phyloP scores from a whole-genome alignment of 1,284 basidiomycete species.

The Ceratobasidium sp. region DNA sequence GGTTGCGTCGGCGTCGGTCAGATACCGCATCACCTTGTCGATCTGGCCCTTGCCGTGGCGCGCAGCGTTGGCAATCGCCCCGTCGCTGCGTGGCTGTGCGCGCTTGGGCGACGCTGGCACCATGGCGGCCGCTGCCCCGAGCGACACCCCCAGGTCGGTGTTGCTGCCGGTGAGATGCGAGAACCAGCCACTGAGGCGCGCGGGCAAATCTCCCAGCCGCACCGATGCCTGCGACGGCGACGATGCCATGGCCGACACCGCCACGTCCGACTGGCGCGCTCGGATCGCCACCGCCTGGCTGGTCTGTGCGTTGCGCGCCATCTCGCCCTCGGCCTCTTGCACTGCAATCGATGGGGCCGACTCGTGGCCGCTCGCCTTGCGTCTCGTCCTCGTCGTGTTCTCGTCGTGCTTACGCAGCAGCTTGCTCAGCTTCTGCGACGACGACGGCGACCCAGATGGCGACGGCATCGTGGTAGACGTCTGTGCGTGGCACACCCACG shows the following conservation, averaged over 20 bases:
- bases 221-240: conserved; percentile 19
- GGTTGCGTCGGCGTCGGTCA: conserved; percentile 81
- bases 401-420: conserved; percentile 24
- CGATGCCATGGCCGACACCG: conserved; percentile 5
- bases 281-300: conserved; percentile 33
- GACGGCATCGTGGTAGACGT: conserved; percentile 37
- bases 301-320: conserved; percentile 7
- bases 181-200: conserved; percentile 77
- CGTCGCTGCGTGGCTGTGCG: conserved; percentile 28
- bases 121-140: conserved; percentile 19
- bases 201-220: conserved; percentile 55
- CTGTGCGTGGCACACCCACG: conserved; percentile 25
- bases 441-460: conserved; percentile 9
- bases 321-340: conserved; percentile 13
- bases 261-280: neutral
- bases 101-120: conserved; percentile 30
- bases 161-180: conserved; percentile 63
- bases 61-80: conserved; percentile 61
- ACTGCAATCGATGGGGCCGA: conserved; percentile 18
- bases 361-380: conserved; percentile 4
- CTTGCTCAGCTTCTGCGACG: conserved; percentile 22
- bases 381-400: conserved; percentile 9
- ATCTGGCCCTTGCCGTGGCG: conserved; percentile 75
- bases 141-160: conserved; percentile 33
- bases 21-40: conserved; percentile 80